Conservation (phyloP, 1,284 basidiomycete species). For the Pyrrhoderma lamaoense region DNA sequence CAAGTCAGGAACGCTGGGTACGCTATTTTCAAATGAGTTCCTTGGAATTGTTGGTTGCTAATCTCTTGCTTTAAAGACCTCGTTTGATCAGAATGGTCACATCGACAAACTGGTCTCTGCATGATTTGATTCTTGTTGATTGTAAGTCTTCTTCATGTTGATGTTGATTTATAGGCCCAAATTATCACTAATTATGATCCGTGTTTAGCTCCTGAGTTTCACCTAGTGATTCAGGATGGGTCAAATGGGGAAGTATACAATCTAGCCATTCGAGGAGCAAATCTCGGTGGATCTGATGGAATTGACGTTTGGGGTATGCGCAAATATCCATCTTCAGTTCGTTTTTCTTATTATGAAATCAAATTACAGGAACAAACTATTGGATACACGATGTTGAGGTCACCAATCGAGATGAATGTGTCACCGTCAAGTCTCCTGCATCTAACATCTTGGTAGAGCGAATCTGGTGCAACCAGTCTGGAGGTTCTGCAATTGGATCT, state of each 20-base stretch:
- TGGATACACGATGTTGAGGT: conserved; percentile 34
- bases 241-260: conserved; percentile 32
- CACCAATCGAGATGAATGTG: conserved; percentile 34
- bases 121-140: conserved; percentile 33
- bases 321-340: not conserved
- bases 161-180: not conserved
- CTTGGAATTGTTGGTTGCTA: not conserved
- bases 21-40: not conserved
- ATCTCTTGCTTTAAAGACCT: conserved; percentile 20
- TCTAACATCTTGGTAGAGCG: conserved; percentile 30
- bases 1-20: conserved; percentile 30
- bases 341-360: not conserved
- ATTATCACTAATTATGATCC: not conserved
- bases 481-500: conserved; percentile 31
- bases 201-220: conserved; percentile 32
- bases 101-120: conserved; percentile 30
- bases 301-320: conserved; percentile 29
- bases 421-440: conserved; percentile 31
- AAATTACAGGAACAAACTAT: conserved; percentile 23
- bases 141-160: conserved; percentile 14
- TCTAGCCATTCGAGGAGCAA: conserved; percentile 30
- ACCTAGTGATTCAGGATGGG: conserved; percentile 29
- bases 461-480: conserved; percentile 33
- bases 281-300: conserved; percentile 32
- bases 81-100: conserved; percentile 30